phyloP scores from a whole-genome alignment of 1,139 yeast species.

The Sugiyamaella grinbergsii region DNA sequence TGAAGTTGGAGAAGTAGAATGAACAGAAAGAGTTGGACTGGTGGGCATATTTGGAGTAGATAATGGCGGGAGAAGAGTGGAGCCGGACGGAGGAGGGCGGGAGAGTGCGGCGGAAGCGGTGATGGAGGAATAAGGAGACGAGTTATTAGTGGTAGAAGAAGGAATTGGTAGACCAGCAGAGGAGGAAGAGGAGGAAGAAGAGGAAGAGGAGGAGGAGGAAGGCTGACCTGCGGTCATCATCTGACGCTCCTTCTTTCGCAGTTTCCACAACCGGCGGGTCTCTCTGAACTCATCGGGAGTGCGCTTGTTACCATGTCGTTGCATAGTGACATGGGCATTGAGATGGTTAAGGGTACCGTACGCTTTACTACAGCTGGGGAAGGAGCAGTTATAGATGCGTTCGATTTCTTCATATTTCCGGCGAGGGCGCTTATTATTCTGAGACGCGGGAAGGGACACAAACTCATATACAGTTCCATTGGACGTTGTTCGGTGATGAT shows the following conservation, averaged over 20 bases:
- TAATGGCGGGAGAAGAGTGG: conserved; percentile 16
- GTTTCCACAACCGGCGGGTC: conserved; percentile 44
- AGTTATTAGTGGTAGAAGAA: background rate
- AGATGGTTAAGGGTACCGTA: conserved; percentile 78
- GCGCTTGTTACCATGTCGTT: conserved; percentile 70
- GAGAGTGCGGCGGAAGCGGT: conserved; percentile 8
- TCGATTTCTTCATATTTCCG: conserved; percentile 71
- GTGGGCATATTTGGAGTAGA: conserved; percentile 11
- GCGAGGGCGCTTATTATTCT: conserved; percentile 55
- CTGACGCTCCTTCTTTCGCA: conserved; percentile 27
- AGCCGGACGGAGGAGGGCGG: conserved; percentile 15
- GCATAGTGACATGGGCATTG: conserved; percentile 73
- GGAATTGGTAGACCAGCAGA: too few species aligned
- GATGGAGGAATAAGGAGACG: conserved; percentile 5
- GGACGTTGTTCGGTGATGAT: conserved; percentile 20
- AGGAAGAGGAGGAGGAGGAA: conserved; percentile 2
- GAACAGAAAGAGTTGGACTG: conserved; percentile 17
- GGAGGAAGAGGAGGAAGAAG: conserved; percentile 5
- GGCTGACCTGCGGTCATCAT: conserved; percentile 13
- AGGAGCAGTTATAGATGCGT: conserved; percentile 64
- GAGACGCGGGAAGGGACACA: conserved; percentile 37
- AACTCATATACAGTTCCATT: conserved; percentile 34
- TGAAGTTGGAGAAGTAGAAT: conserved; percentile 14
- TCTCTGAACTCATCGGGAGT: conserved; percentile 67
- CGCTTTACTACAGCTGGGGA: conserved; percentile 63